Evolutionary conservation across 1,284 basidiomycete species (phyloP).

Genomic region (Cryptococcus deneoformans): DNA sequence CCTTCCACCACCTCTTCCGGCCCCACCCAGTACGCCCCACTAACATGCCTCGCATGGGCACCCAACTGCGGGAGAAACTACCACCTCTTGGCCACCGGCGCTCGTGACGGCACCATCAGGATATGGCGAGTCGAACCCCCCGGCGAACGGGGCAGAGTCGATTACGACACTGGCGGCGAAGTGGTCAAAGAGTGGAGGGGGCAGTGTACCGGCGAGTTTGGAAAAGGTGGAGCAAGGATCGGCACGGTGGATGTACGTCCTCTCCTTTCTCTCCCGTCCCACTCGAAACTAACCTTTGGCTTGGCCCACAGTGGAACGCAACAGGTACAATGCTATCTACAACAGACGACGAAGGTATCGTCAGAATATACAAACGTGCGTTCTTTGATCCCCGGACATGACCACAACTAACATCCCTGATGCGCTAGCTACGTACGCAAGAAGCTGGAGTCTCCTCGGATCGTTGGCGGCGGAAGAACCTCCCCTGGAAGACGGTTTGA

Average conservation of each 20-base stretch:
- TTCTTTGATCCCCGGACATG: not conserved
- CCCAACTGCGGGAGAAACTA: constrained; percentile 86
- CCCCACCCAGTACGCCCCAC: constrained; percentile 44
- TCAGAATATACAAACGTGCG: constrained; percentile 78
- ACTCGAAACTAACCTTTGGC: too few species aligned
- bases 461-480: constrained; percentile 49
- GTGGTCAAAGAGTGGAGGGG: constrained; percentile 58
- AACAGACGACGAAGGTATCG: constrained; percentile 81
- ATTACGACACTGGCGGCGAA: constrained; percentile 20
- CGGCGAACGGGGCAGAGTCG: constrained; percentile 27
- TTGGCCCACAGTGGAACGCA: constrained; percentile 42
- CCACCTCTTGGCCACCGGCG: constrained; percentile 84
- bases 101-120: constrained; percentile 76
- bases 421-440: constrained; percentile 44
- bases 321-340: constrained; percentile 81
- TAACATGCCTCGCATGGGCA: constrained; percentile 83
- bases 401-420: too few species aligned
- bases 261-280: not conserved
- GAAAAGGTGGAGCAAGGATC: constrained; percentile 72
- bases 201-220: constrained; percentile 70
- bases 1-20: constrained; percentile 32
- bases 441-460: constrained; percentile 48
- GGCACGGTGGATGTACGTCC: constrained; percentile 75
- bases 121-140: constrained; percentile 71
- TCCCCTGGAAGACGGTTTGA: not conserved